A percentile compares a stretch with the other conserved stretches of the same genome.
Conservation (phyloP, 2,329 filamentous ascomycete genomes). For the Westerdykella sp. region DNA sequence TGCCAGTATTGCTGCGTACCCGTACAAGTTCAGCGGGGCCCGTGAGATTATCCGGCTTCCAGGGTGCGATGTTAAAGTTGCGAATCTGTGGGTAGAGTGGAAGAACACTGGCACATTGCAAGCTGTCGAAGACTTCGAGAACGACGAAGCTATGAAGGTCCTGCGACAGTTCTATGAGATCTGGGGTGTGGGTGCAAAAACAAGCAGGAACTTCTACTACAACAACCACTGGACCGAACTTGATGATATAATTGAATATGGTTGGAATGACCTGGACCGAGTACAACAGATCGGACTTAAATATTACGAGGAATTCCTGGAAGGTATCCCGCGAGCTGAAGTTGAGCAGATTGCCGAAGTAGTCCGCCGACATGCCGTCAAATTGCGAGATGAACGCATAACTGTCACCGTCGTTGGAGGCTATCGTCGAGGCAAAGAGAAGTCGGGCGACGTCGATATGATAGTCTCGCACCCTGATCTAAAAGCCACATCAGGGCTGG, state of each 20-base stretch:
- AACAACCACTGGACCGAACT: conserved; percentile 71
- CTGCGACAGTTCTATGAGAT: conserved; percentile 73
- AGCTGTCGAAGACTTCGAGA: conserved; percentile 59
- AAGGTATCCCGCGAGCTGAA: conserved; percentile 65
- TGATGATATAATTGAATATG: conserved; percentile 78
- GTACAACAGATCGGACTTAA: conserved; percentile 93
- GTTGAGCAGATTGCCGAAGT: conserved; percentile 61
- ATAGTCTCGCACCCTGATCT: conserved; percentile 75
- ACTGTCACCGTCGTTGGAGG: conserved; percentile 68
- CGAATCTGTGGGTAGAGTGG: conserved; percentile 72
- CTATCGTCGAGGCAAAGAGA: conserved; percentile 69
- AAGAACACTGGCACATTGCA: conserved; percentile 54
- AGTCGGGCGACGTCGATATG: conserved; percentile 77
- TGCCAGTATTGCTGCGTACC: conserved; percentile 76
- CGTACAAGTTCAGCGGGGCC: conserved; percentile 47
- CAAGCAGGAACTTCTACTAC: conserved; percentile 74
- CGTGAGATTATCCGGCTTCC: conserved; percentile 53
- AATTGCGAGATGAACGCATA: conserved; percentile 49
- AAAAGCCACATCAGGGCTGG: conserved; percentile 59
- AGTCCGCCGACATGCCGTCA: conserved; percentile 62
- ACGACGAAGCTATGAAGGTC: conserved; percentile 57
- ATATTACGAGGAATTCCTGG: conserved; percentile 78
- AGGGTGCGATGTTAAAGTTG: conserved; percentile 75
- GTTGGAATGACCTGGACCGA: conserved; percentile 67
- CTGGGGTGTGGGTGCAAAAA: conserved; percentile 84